Evolutionary conservation across 108 stramenopile genomes (phyloP).

Genomic region (Nitzschia sp.): DNA sequence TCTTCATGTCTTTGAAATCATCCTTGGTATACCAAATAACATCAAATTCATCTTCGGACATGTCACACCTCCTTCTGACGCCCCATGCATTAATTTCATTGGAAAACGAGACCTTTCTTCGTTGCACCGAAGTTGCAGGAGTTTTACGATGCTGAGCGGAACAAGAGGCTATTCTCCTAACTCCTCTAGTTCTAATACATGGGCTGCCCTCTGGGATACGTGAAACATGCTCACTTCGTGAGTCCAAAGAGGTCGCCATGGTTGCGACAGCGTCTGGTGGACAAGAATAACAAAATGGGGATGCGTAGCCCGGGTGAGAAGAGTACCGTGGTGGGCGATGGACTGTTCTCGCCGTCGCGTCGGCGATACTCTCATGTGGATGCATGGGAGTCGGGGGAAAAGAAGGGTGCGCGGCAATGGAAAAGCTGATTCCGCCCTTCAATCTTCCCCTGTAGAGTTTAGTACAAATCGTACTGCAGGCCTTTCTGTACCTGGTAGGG

Average conservation of each 20-base stretch:
- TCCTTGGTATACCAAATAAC: conserved; percentile 14
- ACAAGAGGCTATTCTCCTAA: conserved; percentile 11
- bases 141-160: neutral
- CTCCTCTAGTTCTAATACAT: neutral
- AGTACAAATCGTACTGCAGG: no score
- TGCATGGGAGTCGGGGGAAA: no score
- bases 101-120: neutral
- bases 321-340: no score
- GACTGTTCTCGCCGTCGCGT: no score
- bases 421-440: no score
- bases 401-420: no score
- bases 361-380: no score
- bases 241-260: conserved; percentile 6
- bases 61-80: conserved; percentile 9
- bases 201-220: neutral
- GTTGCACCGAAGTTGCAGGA: neutral
- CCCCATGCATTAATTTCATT: neutral
- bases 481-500: no score
- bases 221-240: conserved; percentile 10
- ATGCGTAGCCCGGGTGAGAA: no score
- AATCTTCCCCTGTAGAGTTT: no score
- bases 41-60: conserved; percentile 10
- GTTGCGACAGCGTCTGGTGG: no score
- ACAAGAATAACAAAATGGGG: neutral
- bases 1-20: conserved; percentile 17